Evolutionary conservation across 371 early-diverging fungal genomes (phyloP).

Genomic region (Dinochytrium kinnereticum): DNA sequence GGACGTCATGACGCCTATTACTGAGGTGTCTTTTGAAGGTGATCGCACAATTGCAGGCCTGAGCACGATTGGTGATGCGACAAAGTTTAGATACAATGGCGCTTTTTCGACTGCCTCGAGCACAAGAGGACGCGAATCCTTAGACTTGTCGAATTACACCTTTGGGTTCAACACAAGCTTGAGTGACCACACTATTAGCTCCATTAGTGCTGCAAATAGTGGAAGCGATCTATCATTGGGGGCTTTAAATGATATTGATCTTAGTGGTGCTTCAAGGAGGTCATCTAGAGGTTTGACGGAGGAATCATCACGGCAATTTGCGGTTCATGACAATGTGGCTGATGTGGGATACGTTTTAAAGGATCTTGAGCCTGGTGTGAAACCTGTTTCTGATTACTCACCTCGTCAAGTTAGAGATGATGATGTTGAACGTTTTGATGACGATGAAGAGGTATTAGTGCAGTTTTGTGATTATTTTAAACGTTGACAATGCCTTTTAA

Average conservation of each 20-base stretch:
- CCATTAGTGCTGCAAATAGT: constrained; percentile 19
- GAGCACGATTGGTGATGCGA: constrained; percentile 37
- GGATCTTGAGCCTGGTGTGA: no score
- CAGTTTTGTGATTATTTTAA: no score
- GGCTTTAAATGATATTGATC: background rate
- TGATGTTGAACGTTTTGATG: no score
- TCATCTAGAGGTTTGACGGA: no score
- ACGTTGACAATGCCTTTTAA: no score
- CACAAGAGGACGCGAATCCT: constrained; percentile 9
- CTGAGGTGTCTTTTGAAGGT: constrained; percentile 39
- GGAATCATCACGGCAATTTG: no score
- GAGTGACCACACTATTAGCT: constrained; percentile 16
- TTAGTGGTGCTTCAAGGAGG: no score
- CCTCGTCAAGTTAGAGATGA: no score
- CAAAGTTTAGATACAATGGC: background rate
- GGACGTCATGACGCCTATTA: constrained; percentile 50
- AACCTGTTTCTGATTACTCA: no score
- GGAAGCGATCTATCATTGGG: background rate
- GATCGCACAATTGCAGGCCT: constrained; percentile 33
- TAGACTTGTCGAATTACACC: background rate
- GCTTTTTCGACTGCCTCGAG: background rate
- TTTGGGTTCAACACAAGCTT: background rate
- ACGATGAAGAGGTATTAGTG: no score
- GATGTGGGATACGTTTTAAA: no score
- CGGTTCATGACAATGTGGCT: no score